Evolutionary conservation across 345 rosid genomes (phyloP).

Genomic region (Isatis tinctoria): DNA sequence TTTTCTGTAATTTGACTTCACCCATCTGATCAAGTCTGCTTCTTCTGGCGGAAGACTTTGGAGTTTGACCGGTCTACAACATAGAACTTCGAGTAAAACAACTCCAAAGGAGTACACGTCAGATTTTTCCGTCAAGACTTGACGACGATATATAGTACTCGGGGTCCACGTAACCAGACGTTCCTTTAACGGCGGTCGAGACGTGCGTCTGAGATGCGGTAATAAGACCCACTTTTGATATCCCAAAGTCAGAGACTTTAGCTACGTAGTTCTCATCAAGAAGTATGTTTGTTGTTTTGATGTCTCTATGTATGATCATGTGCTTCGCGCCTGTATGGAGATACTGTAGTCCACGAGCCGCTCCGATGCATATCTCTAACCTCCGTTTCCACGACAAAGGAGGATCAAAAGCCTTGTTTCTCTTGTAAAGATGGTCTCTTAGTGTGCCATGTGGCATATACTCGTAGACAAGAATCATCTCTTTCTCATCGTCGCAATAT

Average conservation of each 20-base stretch:
- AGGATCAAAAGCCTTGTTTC: conserved; percentile 12
- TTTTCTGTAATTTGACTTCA: background rate
- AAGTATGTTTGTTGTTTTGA: conserved; percentile 51
- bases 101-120: conserved; percentile 73
- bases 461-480: conserved; percentile 43
- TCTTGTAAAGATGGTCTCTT: conserved; percentile 32
- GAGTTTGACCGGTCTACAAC: conserved; percentile 41
- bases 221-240: conserved; percentile 41
- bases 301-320: conserved; percentile 47
- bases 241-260: conserved; percentile 55
- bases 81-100: conserved; percentile 51
- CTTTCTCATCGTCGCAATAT: conserved; percentile 30
- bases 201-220: conserved; percentile 40
- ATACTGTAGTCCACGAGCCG: conserved; percentile 32
- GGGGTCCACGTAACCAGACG: conserved; percentile 58
- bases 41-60: conserved; percentile 25
- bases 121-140: conserved; percentile 53
- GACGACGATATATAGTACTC: conserved; percentile 55
- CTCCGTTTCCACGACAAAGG: conserved; percentile 35
- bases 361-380: conserved; percentile 39
- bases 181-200: conserved; percentile 51
- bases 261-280: conserved; percentile 52
- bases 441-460: conserved; percentile 40
- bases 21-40: conserved; percentile 25
- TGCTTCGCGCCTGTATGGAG: conserved; percentile 39